Evolutionary conservation across 2,329 filamentous ascomycete genomes (phyloP).

Genomic region (Elsinoe necatrix): DNA sequence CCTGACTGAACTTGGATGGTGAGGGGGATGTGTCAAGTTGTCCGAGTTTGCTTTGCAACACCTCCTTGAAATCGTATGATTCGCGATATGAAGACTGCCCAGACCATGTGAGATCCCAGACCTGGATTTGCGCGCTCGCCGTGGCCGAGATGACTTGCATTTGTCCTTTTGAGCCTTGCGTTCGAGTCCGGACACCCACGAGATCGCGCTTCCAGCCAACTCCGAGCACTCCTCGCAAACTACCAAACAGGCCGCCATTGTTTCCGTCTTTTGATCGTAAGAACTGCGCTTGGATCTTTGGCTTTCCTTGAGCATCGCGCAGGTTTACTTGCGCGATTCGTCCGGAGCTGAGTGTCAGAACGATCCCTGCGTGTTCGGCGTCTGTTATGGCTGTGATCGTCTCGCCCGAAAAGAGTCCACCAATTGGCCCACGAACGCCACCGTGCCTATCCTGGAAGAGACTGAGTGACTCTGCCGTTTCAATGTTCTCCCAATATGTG

Average conservation of each 20-base stretch:
- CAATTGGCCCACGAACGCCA: constrained; percentile 66
- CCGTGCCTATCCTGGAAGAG: constrained; percentile 74
- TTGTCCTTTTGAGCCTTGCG: constrained; percentile 66
- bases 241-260: constrained; percentile 67
- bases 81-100: constrained; percentile 69
- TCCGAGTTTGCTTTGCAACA: constrained; percentile 55
- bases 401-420: constrained; percentile 69
- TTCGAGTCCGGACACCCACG: constrained; percentile 67
- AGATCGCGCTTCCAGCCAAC: constrained; percentile 67
- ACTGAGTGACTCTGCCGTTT: constrained; percentile 74
- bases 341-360: constrained; percentile 76
- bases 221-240: constrained; percentile 66
- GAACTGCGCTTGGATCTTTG: constrained; percentile 68
- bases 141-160: constrained; percentile 76
- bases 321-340: constrained; percentile 79
- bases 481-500: constrained; percentile 92
- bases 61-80: constrained; percentile 61
- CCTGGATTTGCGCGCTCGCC: constrained; percentile 65
- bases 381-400: constrained; percentile 67
- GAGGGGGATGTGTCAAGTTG: constrained; percentile 41
- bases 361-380: constrained; percentile 78
- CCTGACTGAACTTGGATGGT: background rate
- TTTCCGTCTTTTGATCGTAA: constrained; percentile 54
- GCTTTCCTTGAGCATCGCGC: constrained; percentile 77
- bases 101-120: constrained; percentile 83